These are phyloP conservation scores for Saturnispora sanitii DNA, from an alignment of 805 yeast genomes.

Conservation along the genomic window DNA sequence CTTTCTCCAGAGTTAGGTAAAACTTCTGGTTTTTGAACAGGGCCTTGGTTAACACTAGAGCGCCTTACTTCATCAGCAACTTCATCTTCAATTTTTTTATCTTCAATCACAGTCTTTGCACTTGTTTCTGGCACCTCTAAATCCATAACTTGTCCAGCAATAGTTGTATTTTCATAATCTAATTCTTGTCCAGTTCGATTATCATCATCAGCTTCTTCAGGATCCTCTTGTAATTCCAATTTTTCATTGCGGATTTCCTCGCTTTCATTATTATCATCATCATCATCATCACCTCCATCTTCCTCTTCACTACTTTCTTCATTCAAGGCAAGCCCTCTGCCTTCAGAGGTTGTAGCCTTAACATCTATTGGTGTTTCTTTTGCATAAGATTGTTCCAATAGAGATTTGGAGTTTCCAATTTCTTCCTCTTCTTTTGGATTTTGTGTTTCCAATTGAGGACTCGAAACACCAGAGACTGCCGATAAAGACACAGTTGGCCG, in stretches of 20 bases:
- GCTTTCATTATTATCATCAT: no score
- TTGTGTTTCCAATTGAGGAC: neutral
- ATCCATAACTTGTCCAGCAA: neutral
- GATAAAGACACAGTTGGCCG: conserved; percentile 15
- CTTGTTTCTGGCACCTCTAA: neutral
- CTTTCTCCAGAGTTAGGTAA: neutral
- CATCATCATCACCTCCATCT: conserved; percentile 11
- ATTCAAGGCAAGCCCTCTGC: conserved; percentile 2
- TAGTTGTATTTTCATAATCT: neutral
- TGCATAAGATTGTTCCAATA: neutral
- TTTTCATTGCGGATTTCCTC: conserved; percentile 7
- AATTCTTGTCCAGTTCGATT: no score
- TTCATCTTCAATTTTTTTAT: conserved; percentile 8
- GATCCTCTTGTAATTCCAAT: neutral
- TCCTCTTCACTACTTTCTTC: conserved; percentile 9
- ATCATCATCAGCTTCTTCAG: neutral
- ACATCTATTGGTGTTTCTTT: neutral
- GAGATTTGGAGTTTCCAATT: neutral
- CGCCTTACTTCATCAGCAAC: conserved; percentile 10
- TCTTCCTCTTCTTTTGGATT: neutral
- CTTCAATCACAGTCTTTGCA: neutral
- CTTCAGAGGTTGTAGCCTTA: neutral
- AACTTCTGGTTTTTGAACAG: neutral
- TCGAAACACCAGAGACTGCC: conserved; percentile 3
- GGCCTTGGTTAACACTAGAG: neutral